These are phyloP conservation scores for Cutaneotrichosporon sp. DNA, from an alignment of 1,284 basidiomycete genomes.

Conservation along the genomic window DNA sequence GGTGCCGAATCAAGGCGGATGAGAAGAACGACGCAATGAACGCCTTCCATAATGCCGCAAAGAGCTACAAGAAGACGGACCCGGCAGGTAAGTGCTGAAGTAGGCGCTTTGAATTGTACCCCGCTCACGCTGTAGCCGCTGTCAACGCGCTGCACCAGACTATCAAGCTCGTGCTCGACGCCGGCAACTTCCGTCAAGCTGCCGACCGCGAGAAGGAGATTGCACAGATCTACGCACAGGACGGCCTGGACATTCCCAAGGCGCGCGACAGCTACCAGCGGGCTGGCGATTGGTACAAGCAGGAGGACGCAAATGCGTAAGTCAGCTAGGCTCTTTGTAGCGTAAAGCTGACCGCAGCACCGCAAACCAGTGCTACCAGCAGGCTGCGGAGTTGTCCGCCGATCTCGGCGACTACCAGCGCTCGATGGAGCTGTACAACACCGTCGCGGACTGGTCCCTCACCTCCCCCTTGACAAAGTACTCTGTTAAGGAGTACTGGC, in stretches of 20 bases:
- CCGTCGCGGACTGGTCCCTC: constrained; percentile 82
- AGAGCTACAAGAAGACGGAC: constrained; percentile 82
- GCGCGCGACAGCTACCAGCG: constrained; percentile 88
- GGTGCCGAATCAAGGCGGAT: constrained; percentile 78
- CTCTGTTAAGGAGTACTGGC: constrained; percentile 97
- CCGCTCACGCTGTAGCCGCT: constrained; percentile 62
- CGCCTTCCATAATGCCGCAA: constrained; percentile 94
- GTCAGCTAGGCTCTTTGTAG: constrained; percentile 37
- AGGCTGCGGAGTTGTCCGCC: constrained; percentile 90
- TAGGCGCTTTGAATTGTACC: too few species aligned
- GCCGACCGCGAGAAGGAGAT: constrained; percentile 98
- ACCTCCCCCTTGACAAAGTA: constrained; percentile 88
- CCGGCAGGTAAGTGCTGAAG: constrained; percentile 63
- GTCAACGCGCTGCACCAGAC: constrained; percentile 83
- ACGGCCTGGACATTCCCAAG: constrained; percentile 46
- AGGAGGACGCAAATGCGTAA: constrained; percentile 93
- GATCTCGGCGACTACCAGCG: constrained; percentile 78
- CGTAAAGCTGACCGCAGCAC: constrained; percentile 56
- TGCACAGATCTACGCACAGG: constrained; percentile 81
- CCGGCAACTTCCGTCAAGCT: constrained; percentile 91
- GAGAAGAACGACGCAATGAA: constrained; percentile 90
- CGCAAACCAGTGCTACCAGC: constrained; percentile 91
- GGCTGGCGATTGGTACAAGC: constrained; percentile 95
- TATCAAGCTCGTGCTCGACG: constrained; percentile 73
- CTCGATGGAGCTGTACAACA: constrained; percentile 83